Evolutionary conservation across 192 early-diverging fungal species (phyloP), one percentile per base, ranked within the genome.

Genomic region (Phlyctochytrium bullatum): DNA sequence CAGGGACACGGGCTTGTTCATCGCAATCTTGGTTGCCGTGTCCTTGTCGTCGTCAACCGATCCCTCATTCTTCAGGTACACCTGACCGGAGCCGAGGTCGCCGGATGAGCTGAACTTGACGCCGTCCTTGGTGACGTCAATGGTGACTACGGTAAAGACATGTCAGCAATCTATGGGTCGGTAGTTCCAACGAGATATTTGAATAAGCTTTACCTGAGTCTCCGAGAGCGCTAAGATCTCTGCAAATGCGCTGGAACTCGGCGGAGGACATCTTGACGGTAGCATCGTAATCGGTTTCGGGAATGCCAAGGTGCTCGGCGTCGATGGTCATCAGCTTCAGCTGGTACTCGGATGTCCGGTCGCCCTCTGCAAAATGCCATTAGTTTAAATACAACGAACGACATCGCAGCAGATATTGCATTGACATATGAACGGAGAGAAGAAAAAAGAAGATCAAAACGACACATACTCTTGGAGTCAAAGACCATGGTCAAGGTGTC

Each of bases 261-360:
- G 79, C 73, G 16, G 92, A 88, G 62, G 91, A 88, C 93, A 99
- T 93, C 47, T 81, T 83, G 14, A 98, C 88, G 31, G 87, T 88
- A 12, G 90, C 90, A 69, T 98, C 94, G 76, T 98, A 99, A 33
- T 86, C 84, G 17, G 91, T 93, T 10, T 99, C 97, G 51, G 95
- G 95, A 61, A 97, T 97, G 67, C 92, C 93, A 56, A 98, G 83
- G 73, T 95, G 91, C 63, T 99, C 97, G 40, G 85, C 85, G 77
- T 99, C 97, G 75, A 99, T 97, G 74, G 96, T 93, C 94, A 99
- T 97, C 40, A 99, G 86, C 84, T 98, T 99, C 52, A 99, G 81
- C 63, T 96, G 92, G 77, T 93, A 99, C 76, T 99, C 94, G 54
- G 86, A 89, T 60, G 90, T 79, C n/a, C 75, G 52, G 16, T 75